phyloP scores from a whole-genome alignment of 2,329 filamentous ascomycete genomes.

The Fusarium cicatricum region DNA sequence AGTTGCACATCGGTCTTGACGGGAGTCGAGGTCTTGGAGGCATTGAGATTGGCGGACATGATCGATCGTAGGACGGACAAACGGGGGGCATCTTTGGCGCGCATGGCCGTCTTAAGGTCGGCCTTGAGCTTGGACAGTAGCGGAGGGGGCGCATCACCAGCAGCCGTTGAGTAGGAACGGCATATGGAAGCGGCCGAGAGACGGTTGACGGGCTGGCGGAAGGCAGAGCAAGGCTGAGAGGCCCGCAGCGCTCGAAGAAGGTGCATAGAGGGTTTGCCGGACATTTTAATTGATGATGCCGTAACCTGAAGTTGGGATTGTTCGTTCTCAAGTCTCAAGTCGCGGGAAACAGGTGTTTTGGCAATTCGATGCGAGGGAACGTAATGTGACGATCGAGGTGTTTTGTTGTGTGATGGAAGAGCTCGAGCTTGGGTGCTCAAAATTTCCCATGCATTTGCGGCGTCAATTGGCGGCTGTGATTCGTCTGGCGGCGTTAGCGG shows the following conservation, averaged over 20 bases:
- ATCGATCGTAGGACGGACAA: slow-evolving; percentile 74
- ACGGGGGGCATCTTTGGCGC: slow-evolving; percentile 68
- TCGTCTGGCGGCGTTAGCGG: slow-evolving; percentile 22
- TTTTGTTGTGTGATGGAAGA: slow-evolving; percentile 6
- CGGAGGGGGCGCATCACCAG: slow-evolving; percentile 53
- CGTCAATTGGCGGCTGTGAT: slow-evolving; percentile 35
- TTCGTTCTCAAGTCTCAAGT: neutral
- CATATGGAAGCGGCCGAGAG: slow-evolving; percentile 15
- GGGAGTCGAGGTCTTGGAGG: slow-evolving; percentile 76
- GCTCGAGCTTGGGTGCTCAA: slow-evolving; percentile 33
- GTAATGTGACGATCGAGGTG: slow-evolving; percentile 16
- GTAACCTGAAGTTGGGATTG: neutral
- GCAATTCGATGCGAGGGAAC: slow-evolving; percentile 6
- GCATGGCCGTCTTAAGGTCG: slow-evolving; percentile 73
- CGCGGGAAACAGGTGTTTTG: slow-evolving; percentile 1
- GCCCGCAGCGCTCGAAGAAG: slow-evolving; percentile 39
- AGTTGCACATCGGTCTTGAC: slow-evolving; percentile 75
- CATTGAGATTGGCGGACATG: slow-evolving; percentile 76
- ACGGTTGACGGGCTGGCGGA: slow-evolving; percentile 24
- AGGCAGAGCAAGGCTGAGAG: slow-evolving; percentile 19
- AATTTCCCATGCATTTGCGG: slow-evolving; percentile 34
- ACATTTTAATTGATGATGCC: slow-evolving; percentile 25
- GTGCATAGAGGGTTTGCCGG: slow-evolving; percentile 35
- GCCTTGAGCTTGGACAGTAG: slow-evolving; percentile 62
- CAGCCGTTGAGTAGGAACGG: slow-evolving; percentile 46